Base-by-base conservation (phyloP, 495 filamentous ascomycete species). In the Talaromyces trachyspermus region DNA sequence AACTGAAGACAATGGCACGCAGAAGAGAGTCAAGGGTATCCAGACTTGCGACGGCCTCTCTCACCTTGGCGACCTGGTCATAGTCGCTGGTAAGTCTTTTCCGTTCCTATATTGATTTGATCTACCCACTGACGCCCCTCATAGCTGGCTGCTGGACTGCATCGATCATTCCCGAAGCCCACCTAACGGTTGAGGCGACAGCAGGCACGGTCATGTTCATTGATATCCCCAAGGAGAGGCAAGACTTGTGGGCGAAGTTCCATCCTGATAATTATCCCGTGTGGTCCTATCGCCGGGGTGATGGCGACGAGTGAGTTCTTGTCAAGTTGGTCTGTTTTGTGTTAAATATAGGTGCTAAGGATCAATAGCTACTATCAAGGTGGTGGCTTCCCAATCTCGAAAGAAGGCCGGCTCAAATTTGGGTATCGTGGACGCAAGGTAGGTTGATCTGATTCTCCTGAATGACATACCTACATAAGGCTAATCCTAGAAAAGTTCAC, bases 341-440 rank as follows among this genome's bases (percentile, higher is more conserved):
- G 2, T 1, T 2, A n/a, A 37, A 37, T 37, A 17, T 37, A 4
- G 14, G 14, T 37, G 9, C 14, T 37, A 37, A 37, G n/a, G 33
- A 37, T 17, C 33, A 37, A 17, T 23, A 54, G 52, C 0, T 48
- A 27, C 20, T 54, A 54, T 18, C 48, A 54, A 27, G 52, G 52
- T n/a, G 52, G 52, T 23, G 52, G 52, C 37, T 54, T 54, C 19
- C 52, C 52, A 11, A 43, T 54, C 10, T 50, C 52, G 17, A 47
- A 46, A 32, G 52, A 54, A 44, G 52, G 52, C 10, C 38, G 52
- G 39, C 30, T 54, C 8, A 54, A 54, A 29, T 54, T 54, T 32
- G 52, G 52, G 26, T 54, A 50, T 43, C 48, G 52, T 24, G 52
- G 48, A 4, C 48, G 52, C 42, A 54, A 54, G 48, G 52, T 49